Evolutionary conservation across 179 eudicot species (phyloP), one percentile per base, ranked within the genome.

Genomic region (Pouteria campechiana): DNA sequence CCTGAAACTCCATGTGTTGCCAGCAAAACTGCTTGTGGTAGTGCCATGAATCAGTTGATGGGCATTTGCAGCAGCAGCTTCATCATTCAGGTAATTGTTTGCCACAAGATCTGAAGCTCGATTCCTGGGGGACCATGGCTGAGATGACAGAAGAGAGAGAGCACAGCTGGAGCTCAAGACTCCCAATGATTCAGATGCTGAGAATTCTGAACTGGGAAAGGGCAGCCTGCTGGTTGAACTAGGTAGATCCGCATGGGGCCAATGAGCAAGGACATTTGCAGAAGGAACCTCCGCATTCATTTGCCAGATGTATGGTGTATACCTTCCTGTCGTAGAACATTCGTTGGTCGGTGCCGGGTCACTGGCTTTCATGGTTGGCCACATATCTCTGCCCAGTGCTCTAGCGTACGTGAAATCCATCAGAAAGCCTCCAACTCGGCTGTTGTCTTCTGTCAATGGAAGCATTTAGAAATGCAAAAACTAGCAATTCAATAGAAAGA

Each of bases 111-210:
- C 47, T 21, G 70, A 65, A 50, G 81, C 32, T 28, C 52, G 74
- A 67, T 52, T 69, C 58, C 66, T 68, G 59, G 82, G 67, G 76
- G 55, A 68, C 84, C 94, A 80, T 35, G 83, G 54, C 59, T 78
- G 85, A 68, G 59, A 78, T 89, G 97, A 89, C 97, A 89, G 97
- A 89, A 89, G 95, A 89, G 97, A 89, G 97, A 85, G 95, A 89
- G 95, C 97, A 89, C 95, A 45, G 63, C 59, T 49, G 29, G 76
- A 68, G 62, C 63, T 73, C 0, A 64, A 34, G 47, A 69, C 73
- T 37, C 74, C 75, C 20, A 62, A 63, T 52, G 78, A 75, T 73
- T 74, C 81, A 60, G 85, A 86, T 11, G 73, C 52, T 46, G 95
- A 63, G 25, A 73, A 38, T 13, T 21, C 45, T 27, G 68, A 44